Conservation (phyloP, 495 filamentous ascomycete genomes). For the Parathielavia appendiculata region DNA sequence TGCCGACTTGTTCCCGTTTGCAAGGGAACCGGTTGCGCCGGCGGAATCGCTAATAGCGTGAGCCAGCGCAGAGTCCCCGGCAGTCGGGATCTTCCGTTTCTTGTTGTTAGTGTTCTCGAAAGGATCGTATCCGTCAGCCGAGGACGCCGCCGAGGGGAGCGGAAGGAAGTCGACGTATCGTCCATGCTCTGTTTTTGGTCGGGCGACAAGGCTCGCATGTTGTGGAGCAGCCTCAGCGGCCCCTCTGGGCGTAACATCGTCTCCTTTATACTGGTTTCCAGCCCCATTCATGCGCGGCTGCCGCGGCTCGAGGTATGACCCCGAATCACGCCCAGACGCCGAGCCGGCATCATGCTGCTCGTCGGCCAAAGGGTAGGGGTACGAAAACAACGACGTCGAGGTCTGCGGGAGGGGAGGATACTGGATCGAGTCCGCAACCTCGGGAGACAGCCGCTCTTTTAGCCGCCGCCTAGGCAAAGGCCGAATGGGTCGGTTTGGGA, state of each 20-base stretch:
- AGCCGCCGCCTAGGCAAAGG: slow-evolving; percentile 85
- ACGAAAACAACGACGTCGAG: slow-evolving; percentile 67
- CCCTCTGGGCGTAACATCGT: slow-evolving; percentile 16
- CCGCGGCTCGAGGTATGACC: slow-evolving; percentile 26
- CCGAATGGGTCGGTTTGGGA: slow-evolving; percentile 85
- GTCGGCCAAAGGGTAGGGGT: slow-evolving; percentile 52
- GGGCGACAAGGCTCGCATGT: slow-evolving; percentile 24
- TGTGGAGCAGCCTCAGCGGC: slow-evolving; percentile 25
- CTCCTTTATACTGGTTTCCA: slow-evolving; percentile 38
- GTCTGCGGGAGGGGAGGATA: slow-evolving; percentile 69
- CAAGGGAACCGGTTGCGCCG: slow-evolving; percentile 21
- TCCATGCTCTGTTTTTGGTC: slow-evolving; percentile 26
- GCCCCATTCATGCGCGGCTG: slow-evolving; percentile 28
- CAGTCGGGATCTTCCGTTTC: slow-evolving; percentile 93
- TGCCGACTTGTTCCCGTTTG: slow-evolving; percentile 22
- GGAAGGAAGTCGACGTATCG: slow-evolving; percentile 43
- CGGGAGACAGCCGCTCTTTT: slow-evolving; percentile 76
- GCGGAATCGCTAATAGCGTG: slow-evolving; percentile 49
- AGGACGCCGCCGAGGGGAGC: slow-evolving; percentile 48
- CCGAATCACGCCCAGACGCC: slow-evolving; percentile 18
- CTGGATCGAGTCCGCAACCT: slow-evolving; percentile 73
- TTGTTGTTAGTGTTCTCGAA: slow-evolving; percentile 99
- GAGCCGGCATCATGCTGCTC: slow-evolving; percentile 28
- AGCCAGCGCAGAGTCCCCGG: slow-evolving; percentile 54
- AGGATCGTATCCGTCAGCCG: slow-evolving; percentile 86